These are phyloP conservation scores for Lippia alba DNA, from an alignment of 305 asterid genomes.

Conservation along the genomic window DNA sequence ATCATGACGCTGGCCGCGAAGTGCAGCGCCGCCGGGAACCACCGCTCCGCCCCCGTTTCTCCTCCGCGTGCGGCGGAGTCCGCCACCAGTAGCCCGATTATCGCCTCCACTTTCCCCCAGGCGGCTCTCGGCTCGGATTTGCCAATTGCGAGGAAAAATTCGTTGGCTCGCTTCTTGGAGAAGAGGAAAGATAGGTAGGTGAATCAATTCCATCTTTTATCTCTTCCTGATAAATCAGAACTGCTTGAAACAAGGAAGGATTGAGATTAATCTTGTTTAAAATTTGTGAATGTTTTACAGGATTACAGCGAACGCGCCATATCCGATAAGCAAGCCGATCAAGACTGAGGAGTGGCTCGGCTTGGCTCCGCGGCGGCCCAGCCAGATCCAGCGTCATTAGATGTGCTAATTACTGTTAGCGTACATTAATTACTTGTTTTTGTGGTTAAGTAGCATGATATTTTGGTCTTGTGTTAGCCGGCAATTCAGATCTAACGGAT, in stretches of 20 bases:
- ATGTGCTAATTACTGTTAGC: background rate
- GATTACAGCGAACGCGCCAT: constrained; percentile 64
- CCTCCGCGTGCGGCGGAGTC: constrained; percentile 33
- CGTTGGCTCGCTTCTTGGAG: constrained; percentile 74
- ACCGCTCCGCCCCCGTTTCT: constrained; percentile 21
- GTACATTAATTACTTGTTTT: background rate
- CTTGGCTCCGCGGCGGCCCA: constrained; percentile 43
- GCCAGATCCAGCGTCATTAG: constrained; percentile 42
- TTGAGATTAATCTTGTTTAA: background rate
- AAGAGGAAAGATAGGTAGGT: constrained; percentile 68
- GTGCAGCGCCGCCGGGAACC: constrained; percentile 27
- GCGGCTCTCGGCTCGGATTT: constrained; percentile 56
- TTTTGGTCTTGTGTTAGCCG: background rate
- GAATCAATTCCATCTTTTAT: no score
- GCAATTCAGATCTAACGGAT: constrained; percentile 25
- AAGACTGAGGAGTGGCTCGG: constrained; percentile 65
- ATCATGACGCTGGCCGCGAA: constrained; percentile 40
- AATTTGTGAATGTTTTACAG: constrained; percentile 34
- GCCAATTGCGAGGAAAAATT: constrained; percentile 69
- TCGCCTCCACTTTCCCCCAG: constrained; percentile 25
- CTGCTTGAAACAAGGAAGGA: no score
- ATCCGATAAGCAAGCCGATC: constrained; percentile 38
- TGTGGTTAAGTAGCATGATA: background rate
- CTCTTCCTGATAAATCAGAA: no score
- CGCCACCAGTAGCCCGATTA: constrained; percentile 21